Conservation (phyloP, 2,329 filamentous ascomycete species). For the Fusarium camptoceras region DNA sequence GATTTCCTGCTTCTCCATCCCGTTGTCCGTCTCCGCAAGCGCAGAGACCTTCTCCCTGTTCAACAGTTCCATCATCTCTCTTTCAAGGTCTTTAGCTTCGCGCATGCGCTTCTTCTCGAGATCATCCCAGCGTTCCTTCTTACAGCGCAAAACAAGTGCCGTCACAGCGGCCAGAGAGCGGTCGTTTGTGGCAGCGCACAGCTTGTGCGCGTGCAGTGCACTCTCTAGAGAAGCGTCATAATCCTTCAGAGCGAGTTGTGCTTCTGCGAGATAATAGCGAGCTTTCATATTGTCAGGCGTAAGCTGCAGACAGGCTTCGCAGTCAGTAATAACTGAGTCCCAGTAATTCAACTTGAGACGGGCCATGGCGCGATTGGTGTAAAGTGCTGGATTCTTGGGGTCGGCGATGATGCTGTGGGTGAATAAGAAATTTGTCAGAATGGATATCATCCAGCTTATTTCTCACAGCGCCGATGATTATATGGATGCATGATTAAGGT, state of each 20-base stretch:
- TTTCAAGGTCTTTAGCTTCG: constrained; percentile 68
- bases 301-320: constrained; percentile 78
- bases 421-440: constrained; percentile 16
- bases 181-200: constrained; percentile 72
- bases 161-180: constrained; percentile 78
- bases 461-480: not conserved
- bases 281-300: constrained; percentile 79
- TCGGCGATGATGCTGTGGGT: constrained; percentile 77
- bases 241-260: constrained; percentile 74
- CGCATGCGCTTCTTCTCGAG: constrained; percentile 72
- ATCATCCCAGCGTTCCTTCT: constrained; percentile 87
- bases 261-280: constrained; percentile 84
- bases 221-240: constrained; percentile 78
- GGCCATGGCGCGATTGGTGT: constrained; percentile 89
- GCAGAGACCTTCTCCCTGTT: constrained; percentile 59
- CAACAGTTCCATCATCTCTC: constrained; percentile 67
- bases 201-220: constrained; percentile 77
- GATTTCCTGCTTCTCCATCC: constrained; percentile 62
- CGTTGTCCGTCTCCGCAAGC: constrained; percentile 55
- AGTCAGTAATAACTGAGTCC: constrained; percentile 82
- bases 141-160: constrained; percentile 79
- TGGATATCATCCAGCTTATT: not conserved
- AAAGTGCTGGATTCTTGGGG: constrained; percentile 80
- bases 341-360: constrained; percentile 80
- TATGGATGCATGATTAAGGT: not conserved